These are phyloP conservation scores for Capsella bursapastoris DNA, from an alignment of 345 rosid species.

Conservation along the genomic window DNA sequence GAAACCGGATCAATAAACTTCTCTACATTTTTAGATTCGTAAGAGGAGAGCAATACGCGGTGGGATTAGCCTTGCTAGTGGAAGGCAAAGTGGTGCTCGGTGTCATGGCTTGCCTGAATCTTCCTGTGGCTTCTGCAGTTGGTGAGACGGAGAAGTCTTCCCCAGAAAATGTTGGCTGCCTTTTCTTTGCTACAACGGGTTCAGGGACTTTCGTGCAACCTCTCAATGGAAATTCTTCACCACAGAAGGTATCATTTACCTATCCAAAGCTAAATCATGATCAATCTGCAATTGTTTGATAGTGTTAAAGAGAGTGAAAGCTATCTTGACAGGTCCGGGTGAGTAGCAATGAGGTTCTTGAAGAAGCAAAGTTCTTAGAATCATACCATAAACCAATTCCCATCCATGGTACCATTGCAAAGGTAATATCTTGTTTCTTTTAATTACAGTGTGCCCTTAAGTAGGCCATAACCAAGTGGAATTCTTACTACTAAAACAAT, in stretches of 20 bases:
- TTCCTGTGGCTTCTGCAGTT: conserved; percentile 59
- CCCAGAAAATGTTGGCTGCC: conserved; percentile 64
- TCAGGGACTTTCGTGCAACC: conserved; percentile 79
- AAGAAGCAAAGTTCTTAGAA: conserved; percentile 90
- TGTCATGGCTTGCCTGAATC: conserved; percentile 92
- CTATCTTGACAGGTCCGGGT: conserved; percentile 66
- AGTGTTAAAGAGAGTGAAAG: conserved; percentile 20
- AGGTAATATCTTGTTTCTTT: conserved; percentile 42
- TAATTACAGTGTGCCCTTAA: not conserved
- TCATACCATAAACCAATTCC: conserved; percentile 85
- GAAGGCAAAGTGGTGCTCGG: conserved; percentile 91
- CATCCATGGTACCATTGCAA: conserved; percentile 69
- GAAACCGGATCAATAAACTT: not conserved
- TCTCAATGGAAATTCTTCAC: conserved; percentile 58
- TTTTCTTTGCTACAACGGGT: conserved; percentile 75
- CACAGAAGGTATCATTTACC: conserved; percentile 56
- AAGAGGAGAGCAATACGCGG: conserved; percentile 93
- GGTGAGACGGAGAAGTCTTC: conserved; percentile 43
- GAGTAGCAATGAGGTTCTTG: conserved; percentile 66
- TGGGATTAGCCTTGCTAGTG: conserved; percentile 89
- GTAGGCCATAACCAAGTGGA: conserved; percentile 11
- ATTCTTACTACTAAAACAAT: conserved; percentile 11
- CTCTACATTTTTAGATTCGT: conserved; percentile 60
- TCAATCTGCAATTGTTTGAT: conserved; percentile 1
- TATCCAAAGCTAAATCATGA: conserved; percentile 30